Evolutionary conservation across 768 basidiomycete species (phyloP).

Genomic region (Boletus pseudo-olivaceus): DNA sequence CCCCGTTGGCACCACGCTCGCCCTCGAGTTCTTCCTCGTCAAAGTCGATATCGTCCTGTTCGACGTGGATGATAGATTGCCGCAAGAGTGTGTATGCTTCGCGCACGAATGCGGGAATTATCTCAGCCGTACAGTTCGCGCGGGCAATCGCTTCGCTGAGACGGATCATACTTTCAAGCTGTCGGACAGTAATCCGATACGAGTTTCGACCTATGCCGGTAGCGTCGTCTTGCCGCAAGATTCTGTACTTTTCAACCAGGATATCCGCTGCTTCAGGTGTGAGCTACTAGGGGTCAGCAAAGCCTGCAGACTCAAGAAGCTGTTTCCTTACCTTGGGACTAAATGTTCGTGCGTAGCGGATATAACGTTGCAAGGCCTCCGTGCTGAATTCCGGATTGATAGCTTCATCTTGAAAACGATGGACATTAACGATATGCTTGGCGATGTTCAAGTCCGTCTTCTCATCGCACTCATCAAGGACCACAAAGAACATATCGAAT

Average conservation of each 20-base stretch:
- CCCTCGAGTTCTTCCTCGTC: constrained; percentile 83
- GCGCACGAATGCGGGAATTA: constrained; percentile 89
- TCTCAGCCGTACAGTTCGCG: constrained; percentile 96
- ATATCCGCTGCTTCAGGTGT: constrained; percentile 91
- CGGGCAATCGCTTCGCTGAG: constrained; percentile 96
- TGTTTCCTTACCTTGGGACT: constrained; percentile 75
- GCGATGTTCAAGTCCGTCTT: constrained; percentile 91
- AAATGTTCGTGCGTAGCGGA: constrained; percentile 95
- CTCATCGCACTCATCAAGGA: constrained; percentile 95
- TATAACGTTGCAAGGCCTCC: constrained; percentile 93
- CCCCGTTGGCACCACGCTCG: constrained; percentile 42
- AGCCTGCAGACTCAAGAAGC: background rate
- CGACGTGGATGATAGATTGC: constrained; percentile 98
- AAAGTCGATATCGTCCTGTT: constrained; percentile 97
- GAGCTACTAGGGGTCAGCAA: constrained; percentile 49
- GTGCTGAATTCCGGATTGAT: constrained; percentile 97
- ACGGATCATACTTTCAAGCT: constrained; percentile 97
- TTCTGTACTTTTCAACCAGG: constrained; percentile 92
- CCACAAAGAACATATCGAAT: constrained; percentile 97
- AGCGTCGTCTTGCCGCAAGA: constrained; percentile 88
- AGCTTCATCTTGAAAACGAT: constrained; percentile 91
- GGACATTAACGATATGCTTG: constrained; percentile 95
- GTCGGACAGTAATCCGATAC: constrained; percentile 96
- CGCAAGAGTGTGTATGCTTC: constrained; percentile 92
- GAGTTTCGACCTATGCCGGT: constrained; percentile 86